Evolutionary conservation across 1,284 basidiomycete species (phyloP).

Genomic region (Dichomitus squalens): DNA sequence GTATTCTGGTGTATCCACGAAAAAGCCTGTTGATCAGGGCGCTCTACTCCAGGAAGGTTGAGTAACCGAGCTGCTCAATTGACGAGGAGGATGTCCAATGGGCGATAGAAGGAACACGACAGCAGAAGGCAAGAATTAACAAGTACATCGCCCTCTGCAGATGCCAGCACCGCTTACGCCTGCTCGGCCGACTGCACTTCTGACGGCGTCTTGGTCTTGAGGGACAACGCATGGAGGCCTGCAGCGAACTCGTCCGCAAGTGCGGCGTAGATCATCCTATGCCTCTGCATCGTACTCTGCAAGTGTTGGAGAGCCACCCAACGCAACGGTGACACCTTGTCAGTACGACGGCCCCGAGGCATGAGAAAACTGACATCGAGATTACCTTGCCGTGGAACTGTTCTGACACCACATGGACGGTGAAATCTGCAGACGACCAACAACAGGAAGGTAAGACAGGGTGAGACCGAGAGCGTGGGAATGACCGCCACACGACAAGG

Average conservation of each 20-base stretch:
- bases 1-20: background rate
- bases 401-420: constrained; percentile 69
- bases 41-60: too few species aligned
- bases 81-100: too few species aligned
- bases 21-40: too few species aligned
- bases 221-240: constrained; percentile 76
- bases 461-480: background rate
- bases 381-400: constrained; percentile 71
- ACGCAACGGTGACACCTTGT: constrained; percentile 9
- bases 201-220: constrained; percentile 69
- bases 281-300: constrained; percentile 75
- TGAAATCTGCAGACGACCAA: constrained; percentile 58
- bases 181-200: constrained; percentile 39
- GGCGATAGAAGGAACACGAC: too few species aligned
- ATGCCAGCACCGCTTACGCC: background rate
- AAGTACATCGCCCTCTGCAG: background rate
- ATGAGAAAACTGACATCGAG: background rate
- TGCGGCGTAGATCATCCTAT: constrained; percentile 73
- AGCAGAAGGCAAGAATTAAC: background rate
- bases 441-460: background rate
- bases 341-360: background rate
- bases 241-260: constrained; percentile 67
- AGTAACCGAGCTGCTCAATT: too few species aligned
- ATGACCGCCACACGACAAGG: background rate
- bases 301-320: background rate